phyloP scores from a whole-genome alignment of 2,329 filamentous ascomycete species.

The Apiospora rasikravindrae region DNA sequence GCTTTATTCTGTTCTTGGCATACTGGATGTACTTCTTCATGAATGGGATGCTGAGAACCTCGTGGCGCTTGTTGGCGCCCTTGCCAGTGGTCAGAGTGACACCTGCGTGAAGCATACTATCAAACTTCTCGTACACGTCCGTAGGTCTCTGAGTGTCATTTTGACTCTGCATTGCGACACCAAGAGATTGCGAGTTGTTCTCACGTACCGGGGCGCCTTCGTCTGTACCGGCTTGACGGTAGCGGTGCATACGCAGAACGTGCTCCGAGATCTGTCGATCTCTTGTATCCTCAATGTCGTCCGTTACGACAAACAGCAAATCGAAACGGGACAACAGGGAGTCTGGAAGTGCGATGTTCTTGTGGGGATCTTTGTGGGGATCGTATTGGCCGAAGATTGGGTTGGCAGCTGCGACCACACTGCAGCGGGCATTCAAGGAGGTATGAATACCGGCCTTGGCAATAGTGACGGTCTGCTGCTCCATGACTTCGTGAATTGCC shows the following conservation, averaged over 20 bases:
- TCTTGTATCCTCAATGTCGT: slow-evolving; percentile 93
- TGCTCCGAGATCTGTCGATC: slow-evolving; percentile 95
- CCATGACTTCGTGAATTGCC: slow-evolving; percentile 99
- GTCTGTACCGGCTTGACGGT: slow-evolving; percentile 89
- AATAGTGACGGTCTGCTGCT: slow-evolving; percentile 98
- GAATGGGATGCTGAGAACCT: slow-evolving; percentile 94
- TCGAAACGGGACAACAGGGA: slow-evolving; percentile 98
- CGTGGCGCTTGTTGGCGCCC: slow-evolving; percentile 75
- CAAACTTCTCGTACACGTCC: slow-evolving; percentile 95
- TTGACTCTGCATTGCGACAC: slow-evolving; percentile 83
- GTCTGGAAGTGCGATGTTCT: slow-evolving; percentile 96
- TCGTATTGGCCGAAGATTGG: slow-evolving; percentile 99
- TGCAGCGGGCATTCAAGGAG: slow-evolving; percentile 93
- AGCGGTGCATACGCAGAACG: slow-evolving; percentile 95
- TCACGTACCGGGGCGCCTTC: slow-evolving; percentile 95
- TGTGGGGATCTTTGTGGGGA: slow-evolving; percentile 96
- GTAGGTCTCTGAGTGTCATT: slow-evolving; percentile 75
- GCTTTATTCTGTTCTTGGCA: slow-evolving; percentile 89
- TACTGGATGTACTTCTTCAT: slow-evolving; percentile 99
- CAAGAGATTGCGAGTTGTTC: slow-evolving; percentile 80
- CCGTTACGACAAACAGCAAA: slow-evolving; percentile 94
- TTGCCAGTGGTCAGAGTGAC: slow-evolving; percentile 78
- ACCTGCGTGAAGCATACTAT: slow-evolving; percentile 92
- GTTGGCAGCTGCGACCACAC: slow-evolving; percentile 94
- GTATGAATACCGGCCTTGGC: slow-evolving; percentile 99